These are phyloP conservation scores for Backusella psychrophila DNA, from an alignment of 192 early-diverging fungal species.

Conservation along the genomic window DNA sequence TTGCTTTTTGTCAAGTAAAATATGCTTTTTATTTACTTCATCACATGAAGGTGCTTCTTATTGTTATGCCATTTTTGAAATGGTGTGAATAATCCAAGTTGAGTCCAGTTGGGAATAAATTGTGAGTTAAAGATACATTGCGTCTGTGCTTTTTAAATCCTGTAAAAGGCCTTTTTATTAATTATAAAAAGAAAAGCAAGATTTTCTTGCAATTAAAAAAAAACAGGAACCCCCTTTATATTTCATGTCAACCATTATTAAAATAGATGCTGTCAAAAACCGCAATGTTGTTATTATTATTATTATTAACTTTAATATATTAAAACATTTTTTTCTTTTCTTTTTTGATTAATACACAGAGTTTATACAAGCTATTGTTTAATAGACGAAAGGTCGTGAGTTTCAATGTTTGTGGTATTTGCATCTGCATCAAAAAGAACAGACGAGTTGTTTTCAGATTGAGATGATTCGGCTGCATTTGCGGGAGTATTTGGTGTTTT, in stretches of 20 bases:
- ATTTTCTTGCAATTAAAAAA: background rate
- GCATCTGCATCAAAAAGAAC: slow-evolving; percentile 18
- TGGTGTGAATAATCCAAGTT: background rate
- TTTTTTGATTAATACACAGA: background rate
- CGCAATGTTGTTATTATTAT: background rate
- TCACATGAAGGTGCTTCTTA: background rate
- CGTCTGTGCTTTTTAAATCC: background rate
- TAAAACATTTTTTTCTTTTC: background rate
- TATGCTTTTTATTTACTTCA: background rate
- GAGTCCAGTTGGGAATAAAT: background rate
- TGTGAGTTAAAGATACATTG: background rate
- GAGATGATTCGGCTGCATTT: background rate
- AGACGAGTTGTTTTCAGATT: background rate
- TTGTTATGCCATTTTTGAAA: background rate
- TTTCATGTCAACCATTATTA: background rate
- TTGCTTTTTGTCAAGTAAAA: background rate
- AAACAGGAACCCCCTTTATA: background rate
- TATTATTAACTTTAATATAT: background rate
- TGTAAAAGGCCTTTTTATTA: background rate
- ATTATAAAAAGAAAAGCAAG: no score
- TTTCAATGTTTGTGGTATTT: background rate
- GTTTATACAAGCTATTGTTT: background rate
- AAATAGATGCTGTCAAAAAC: background rate
- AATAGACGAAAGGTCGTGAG: background rate
- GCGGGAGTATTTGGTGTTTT: slow-evolving; percentile 8